Conservation (phyloP, 2,329 filamentous ascomycete species). For the Microdochium nivale region DNA sequence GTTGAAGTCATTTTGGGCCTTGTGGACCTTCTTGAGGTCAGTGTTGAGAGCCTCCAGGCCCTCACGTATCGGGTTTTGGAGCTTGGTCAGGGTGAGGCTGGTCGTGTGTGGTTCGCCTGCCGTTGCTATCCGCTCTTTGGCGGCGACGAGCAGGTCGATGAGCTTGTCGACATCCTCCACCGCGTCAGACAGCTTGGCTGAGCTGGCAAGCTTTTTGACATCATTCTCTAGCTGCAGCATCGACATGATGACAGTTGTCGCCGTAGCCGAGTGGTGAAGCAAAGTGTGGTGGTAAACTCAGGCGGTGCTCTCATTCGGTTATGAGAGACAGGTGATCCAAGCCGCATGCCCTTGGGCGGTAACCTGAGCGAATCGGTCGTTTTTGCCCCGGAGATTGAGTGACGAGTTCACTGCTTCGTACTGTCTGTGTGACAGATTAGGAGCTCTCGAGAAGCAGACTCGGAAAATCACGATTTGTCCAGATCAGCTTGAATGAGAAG, state of each 20-base stretch:
- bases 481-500: too few relatives aligned
- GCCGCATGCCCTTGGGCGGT: too few relatives aligned
- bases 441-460: too few relatives aligned
- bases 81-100: constrained; percentile 66
- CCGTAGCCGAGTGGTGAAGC: constrained; percentile 3
- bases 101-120: constrained; percentile 59
- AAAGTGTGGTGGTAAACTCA: constrained; percentile 19
- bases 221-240: constrained; percentile 59
- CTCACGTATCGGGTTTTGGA: constrained; percentile 78
- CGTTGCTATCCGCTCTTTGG: constrained; percentile 63
- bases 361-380: too few relatives aligned
- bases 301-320: neutral
- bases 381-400: too few relatives aligned
- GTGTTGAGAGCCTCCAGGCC: constrained; percentile 74
- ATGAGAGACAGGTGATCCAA: too few relatives aligned
- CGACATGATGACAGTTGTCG: constrained; percentile 29
- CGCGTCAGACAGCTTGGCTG: constrained; percentile 59
- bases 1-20: constrained; percentile 72
- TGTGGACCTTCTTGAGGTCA: constrained; percentile 75
- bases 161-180: constrained; percentile 76
- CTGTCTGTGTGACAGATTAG: too few relatives aligned
- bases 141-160: constrained; percentile 66
- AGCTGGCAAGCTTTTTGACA: constrained; percentile 61
- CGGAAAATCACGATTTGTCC: too few relatives aligned
- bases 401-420: too few relatives aligned